These are phyloP conservation scores for Neurospora sp. DNA, from an alignment of 495 filamentous ascomycete genomes.

Conservation along the genomic window DNA sequence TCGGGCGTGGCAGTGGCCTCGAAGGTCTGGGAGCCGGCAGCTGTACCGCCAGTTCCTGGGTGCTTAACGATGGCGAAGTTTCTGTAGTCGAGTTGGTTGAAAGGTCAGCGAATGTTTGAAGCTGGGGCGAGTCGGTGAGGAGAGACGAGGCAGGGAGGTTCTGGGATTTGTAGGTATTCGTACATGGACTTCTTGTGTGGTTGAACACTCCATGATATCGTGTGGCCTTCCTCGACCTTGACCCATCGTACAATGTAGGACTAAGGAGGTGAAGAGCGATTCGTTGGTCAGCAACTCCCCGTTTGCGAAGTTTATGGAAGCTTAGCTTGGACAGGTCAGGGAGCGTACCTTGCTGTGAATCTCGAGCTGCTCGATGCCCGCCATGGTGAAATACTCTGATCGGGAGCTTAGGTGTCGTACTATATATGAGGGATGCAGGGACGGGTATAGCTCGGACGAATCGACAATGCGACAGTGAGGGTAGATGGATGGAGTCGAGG, in stretches of 20 bases:
- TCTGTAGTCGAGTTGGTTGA: conserved; percentile 23
- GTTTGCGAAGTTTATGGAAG: not conserved
- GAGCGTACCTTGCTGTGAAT: conserved; percentile 85
- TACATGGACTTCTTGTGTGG: conserved; percentile 93
- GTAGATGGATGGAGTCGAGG: not conserved
- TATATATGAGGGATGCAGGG: not conserved
- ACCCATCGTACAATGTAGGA: conserved; percentile 98
- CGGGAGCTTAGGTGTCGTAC: not conserved
- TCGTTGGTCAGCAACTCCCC: not conserved
- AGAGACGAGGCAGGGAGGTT: not conserved
- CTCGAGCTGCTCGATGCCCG: conserved; percentile 93
- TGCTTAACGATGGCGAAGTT: conserved; percentile 98
- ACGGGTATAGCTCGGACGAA: not conserved
- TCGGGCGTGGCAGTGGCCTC: conserved; percentile 31
- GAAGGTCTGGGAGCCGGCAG: conserved; percentile 39
- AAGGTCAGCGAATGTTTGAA: not conserved
- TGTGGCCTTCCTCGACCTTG: conserved; percentile 73
- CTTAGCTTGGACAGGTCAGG: not conserved
- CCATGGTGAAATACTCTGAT: conserved; percentile 43
- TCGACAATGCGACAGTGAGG: not conserved
- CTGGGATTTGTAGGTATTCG: conserved; percentile 4
- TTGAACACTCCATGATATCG: conserved; percentile 95
- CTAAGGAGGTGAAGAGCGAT: conserved; percentile 31
- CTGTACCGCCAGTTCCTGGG: conserved; percentile 57
- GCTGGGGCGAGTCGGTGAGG: not conserved